These are phyloP conservation scores for Tolypocladium nubicola DNA, from an alignment of 2,329 filamentous ascomycete genomes.

Conservation along the genomic window DNA sequence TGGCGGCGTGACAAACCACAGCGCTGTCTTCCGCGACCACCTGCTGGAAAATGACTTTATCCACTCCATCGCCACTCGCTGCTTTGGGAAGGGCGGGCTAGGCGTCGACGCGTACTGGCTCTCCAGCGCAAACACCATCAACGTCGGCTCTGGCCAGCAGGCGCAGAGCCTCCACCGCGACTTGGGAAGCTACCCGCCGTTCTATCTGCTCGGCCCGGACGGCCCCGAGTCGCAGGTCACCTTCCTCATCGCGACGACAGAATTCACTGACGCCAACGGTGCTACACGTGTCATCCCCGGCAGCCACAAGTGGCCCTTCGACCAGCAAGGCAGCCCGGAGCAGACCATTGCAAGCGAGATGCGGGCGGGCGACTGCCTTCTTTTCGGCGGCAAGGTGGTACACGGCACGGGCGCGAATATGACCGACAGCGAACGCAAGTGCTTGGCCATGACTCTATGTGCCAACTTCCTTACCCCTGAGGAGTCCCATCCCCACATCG, in stretches of 20 bases:
- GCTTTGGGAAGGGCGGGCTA: no score
- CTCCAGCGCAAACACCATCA: no score
- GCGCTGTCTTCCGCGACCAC: no score
- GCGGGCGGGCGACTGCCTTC: constrained; percentile 16
- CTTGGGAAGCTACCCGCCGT: constrained; percentile 5
- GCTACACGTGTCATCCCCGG: constrained; percentile 9
- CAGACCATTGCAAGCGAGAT: constrained; percentile 14
- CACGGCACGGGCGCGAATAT: constrained; percentile 20
- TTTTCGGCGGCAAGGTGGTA: constrained; percentile 20
- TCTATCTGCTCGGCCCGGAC: constrained; percentile 3
- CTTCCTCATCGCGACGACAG: constrained; percentile 9
- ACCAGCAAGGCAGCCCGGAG: constrained; percentile 5
- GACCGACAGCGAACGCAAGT: constrained; percentile 6
- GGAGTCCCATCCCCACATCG: constrained; percentile 5
- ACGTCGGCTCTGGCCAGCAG: no score
- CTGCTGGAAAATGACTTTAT: no score
- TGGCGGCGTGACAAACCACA: no score
- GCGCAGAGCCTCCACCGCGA: constrained; percentile 11
- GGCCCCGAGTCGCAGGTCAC: constrained; percentile 7
- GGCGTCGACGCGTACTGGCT: no score
- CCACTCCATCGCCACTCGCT: no score
- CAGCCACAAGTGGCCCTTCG: constrained; percentile 16
- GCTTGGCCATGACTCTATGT: constrained; percentile 3
- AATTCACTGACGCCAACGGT: constrained; percentile 9
- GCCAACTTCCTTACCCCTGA: constrained; percentile 6